These are phyloP conservation scores for Trichosporon asahii DNA, from an alignment of 1,284 basidiomycete genomes.

Conservation along the genomic window DNA sequence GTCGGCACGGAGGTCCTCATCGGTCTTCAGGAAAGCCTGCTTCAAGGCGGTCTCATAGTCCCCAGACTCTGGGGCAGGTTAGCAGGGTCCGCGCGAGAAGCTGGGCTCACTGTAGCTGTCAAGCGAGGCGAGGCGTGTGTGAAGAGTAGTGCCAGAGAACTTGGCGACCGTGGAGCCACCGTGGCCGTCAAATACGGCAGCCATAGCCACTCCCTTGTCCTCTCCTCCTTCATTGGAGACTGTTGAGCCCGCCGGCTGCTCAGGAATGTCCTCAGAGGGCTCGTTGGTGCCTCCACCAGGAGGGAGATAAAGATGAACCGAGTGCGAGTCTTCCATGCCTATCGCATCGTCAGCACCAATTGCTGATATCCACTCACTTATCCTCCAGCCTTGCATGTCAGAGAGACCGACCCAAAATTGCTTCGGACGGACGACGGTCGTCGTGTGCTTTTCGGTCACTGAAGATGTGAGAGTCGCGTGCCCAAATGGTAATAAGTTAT, in stretches of 20 bases:
- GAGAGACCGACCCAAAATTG: constrained; percentile 77
- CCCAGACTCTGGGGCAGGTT: constrained; percentile 52
- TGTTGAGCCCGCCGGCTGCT: constrained; percentile 50
- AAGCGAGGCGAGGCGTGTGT: constrained; percentile 71
- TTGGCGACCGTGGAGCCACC: constrained; percentile 87
- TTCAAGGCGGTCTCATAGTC: constrained; percentile 78
- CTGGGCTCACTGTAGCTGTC: constrained; percentile 61
- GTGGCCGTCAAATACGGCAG: constrained; percentile 98
- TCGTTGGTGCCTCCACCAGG: constrained; percentile 24
- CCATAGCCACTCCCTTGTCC: constrained; percentile 67
- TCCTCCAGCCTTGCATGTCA: constrained; percentile 99
- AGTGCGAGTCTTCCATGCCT: constrained; percentile 96
- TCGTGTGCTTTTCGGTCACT: constrained; percentile 77
- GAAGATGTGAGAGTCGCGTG: constrained; percentile 20
- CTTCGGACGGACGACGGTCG: constrained; percentile 67
- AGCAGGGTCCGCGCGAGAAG: neutral
- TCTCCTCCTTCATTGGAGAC: constrained; percentile 54
- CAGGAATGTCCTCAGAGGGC: constrained; percentile 55
- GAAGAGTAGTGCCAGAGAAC: constrained; percentile 85
- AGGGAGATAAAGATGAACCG: constrained; percentile 63
- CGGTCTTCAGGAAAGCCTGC: constrained; percentile 85
- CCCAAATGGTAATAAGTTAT: too few species aligned
- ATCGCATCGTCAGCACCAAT: neutral
- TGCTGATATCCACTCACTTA: constrained; percentile 68
- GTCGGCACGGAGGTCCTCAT: constrained; percentile 87